Percentiles rank a stretch among this genome's conserved stretches.
Evolutionary conservation across 306 rosid species (phyloP).

Genomic region (Cyclanthera cordifolia): DNA sequence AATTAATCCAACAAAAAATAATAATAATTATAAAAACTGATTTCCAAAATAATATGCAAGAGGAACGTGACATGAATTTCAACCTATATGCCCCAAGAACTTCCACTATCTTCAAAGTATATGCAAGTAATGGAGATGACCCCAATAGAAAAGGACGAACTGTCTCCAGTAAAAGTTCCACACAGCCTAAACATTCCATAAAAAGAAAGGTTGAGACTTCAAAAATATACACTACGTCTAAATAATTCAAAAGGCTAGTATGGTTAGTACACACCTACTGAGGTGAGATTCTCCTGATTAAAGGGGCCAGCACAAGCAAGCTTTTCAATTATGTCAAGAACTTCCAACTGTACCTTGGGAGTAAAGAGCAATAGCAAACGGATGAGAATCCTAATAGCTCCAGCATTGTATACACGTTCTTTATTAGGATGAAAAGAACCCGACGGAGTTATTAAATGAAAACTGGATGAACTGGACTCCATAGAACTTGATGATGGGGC

Average conservation of each 20-base stretch:
- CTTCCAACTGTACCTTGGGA: constrained; percentile 80
- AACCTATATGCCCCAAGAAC: constrained; percentile 97
- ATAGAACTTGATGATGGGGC: constrained; percentile 27
- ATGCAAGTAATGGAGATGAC: constrained; percentile 71
- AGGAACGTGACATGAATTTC: constrained; percentile 14
- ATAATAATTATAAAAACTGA: neutral
- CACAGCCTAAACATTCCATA: constrained; percentile 53
- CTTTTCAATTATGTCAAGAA: constrained; percentile 58
- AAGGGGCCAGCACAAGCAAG: constrained; percentile 76
- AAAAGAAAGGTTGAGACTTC: neutral
- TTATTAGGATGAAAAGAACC: constrained; percentile 66
- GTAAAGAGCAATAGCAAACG: constrained; percentile 69
- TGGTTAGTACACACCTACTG: constrained; percentile 52
- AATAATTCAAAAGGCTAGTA: constrained; percentile 8
- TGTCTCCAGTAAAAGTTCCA: constrained; percentile 81
- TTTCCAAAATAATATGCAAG: constrained; percentile 6
- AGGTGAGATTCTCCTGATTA: constrained; percentile 84
- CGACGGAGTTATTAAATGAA: constrained; percentile 53
- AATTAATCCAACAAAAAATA: constrained; percentile 14
- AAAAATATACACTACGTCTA: constrained; percentile 11
- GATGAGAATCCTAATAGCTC: constrained; percentile 70
- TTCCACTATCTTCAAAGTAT: constrained; percentile 79
- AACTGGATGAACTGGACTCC: constrained; percentile 38
- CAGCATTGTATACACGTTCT: constrained; percentile 77
- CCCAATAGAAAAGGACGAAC: constrained; percentile 81